Evolutionary conservation across 306 rosid species (phyloP).

Genomic region (Medicago ruthenica): DNA sequence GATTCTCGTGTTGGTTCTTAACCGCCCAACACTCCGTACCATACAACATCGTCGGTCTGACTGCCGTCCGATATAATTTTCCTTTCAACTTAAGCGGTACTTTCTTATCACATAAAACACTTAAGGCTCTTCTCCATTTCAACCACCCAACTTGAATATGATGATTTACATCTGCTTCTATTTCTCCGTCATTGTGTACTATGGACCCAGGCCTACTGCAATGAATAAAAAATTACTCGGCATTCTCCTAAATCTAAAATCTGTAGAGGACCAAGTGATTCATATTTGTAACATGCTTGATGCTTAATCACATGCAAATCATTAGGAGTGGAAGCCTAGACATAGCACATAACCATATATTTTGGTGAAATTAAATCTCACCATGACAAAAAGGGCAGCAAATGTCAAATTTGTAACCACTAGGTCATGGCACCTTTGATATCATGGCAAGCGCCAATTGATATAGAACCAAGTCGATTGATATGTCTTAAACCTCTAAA

Average conservation of each 20-base stretch:
- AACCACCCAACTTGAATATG: too few relatives aligned
- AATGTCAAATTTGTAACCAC: conserved; percentile 29
- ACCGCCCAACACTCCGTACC: too few relatives aligned
- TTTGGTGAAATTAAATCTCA: conserved; percentile 35
- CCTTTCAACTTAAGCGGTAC: too few relatives aligned
- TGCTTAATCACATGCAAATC: conserved; percentile 26
- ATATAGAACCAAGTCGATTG: neutral
- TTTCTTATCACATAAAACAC: too few relatives aligned
- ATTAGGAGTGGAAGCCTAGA: conserved; percentile 16
- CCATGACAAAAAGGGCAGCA: neutral
- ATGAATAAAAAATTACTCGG: neutral
- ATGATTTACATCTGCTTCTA: too few relatives aligned
- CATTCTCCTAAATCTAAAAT: conserved; percentile 24
- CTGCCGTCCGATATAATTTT: too few relatives aligned
- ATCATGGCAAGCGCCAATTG: conserved; percentile 23
- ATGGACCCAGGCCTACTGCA: neutral
- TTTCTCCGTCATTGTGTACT: too few relatives aligned
- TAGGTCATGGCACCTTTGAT: conserved; percentile 14
- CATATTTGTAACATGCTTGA: conserved; percentile 22
- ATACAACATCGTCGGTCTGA: too few relatives aligned
- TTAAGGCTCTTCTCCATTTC: too few relatives aligned
- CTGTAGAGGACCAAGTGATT: conserved; percentile 3
- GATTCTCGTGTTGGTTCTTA: too few relatives aligned
- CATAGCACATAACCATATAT: neutral
- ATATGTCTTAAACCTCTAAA: neutral